Percentiles rank a stretch among this genome's conserved stretches.
Conservation (phyloP, 164 flowering plant genomes). For the Nymphaea colorata region DNA sequence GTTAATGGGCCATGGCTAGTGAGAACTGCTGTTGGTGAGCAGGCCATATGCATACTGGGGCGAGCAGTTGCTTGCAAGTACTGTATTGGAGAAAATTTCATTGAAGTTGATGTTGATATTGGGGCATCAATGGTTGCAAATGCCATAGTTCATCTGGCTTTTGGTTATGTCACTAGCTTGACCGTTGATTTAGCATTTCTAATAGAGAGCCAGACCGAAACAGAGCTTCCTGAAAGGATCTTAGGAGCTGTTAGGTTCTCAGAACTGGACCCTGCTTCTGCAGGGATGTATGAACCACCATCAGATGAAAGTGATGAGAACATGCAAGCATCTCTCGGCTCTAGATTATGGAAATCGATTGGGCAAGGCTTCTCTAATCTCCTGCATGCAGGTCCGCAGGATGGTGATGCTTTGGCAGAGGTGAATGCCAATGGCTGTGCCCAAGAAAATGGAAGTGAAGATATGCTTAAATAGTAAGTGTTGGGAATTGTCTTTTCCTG, state of each 20-base stretch:
- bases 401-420: slow-evolving; percentile 20
- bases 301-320: slow-evolving; percentile 10
- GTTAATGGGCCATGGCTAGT: slow-evolving; percentile 96
- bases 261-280: slow-evolving; percentile 60
- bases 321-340: slow-evolving; percentile 35
- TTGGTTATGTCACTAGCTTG: slow-evolving; percentile 68
- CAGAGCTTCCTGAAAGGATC: slow-evolving; percentile 77
- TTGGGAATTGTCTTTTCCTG: too few species aligned
- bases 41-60: slow-evolving; percentile 81
- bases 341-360: slow-evolving; percentile 60
- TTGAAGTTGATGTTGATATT: slow-evolving; percentile 78
- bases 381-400: slow-evolving; percentile 44
- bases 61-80: slow-evolving; percentile 79
- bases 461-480: slow-evolving; percentile 28
- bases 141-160: slow-evolving; percentile 88
- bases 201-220: slow-evolving; percentile 66
- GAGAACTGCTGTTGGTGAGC: slow-evolving; percentile 87
- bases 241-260: slow-evolving; percentile 85
- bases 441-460: slow-evolving; percentile 22
- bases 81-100: slow-evolving; percentile 31
- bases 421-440: slow-evolving; percentile 21
- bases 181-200: slow-evolving; percentile 89
- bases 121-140: slow-evolving; percentile 91
- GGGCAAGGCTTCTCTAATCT: slow-evolving; percentile 70
- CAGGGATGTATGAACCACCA: slow-evolving; percentile 32